Base-by-base conservation (phyloP, 306 rosid genomes). In the Gleditsia sinensis region DNA sequence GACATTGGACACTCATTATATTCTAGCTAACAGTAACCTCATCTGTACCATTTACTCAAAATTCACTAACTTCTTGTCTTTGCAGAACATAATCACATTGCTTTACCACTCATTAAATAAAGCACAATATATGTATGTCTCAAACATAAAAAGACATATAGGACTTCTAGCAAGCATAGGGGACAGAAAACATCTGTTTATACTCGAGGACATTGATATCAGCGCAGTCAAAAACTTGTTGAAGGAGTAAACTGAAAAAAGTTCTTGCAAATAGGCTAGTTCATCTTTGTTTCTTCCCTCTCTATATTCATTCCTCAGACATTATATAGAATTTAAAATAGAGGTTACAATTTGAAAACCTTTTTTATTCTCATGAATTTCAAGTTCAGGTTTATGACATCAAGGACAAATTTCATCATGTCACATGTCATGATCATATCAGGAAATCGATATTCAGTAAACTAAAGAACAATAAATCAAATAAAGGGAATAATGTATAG, bases 311-410 rank as follows among this genome's bases (percentile, higher is more conserved):
- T 5, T 33, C 27, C 66, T 9, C 11, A 32, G 66, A 32, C 24
- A 33, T 4, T 19, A 33, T 58, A 50, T 50, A 63, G 12, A 65
- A 32, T 40, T 39, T 24, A 6, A 39, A 42, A 43, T 1, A 14
- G 1, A 67, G 39, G 42, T 27, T 30, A 3, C 24, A 53, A 27
- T 57, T 40, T 7, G 36, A 55, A 28, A 56, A 72, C 58, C 21
- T 63, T 2, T 21, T 21, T 68, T 14, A 58, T 10, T 24, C 24
- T 2, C 21, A 10, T 72, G n/a, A 10, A 71, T n/a, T 17, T 19
- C 46, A 78, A 78, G 30, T 48, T 56, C 4, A 34, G 17, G 59
- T 67, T 76, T 45, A 32, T 45, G 49, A 34, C 40, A 66, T 45
- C 33, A 59, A 48, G 7, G 13, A 50, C 13, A 50, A 77, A 42